These are phyloP conservation scores for Fomitopsis betulina DNA, from an alignment of 1,284 basidiomycete species.

Conservation along the genomic window DNA sequence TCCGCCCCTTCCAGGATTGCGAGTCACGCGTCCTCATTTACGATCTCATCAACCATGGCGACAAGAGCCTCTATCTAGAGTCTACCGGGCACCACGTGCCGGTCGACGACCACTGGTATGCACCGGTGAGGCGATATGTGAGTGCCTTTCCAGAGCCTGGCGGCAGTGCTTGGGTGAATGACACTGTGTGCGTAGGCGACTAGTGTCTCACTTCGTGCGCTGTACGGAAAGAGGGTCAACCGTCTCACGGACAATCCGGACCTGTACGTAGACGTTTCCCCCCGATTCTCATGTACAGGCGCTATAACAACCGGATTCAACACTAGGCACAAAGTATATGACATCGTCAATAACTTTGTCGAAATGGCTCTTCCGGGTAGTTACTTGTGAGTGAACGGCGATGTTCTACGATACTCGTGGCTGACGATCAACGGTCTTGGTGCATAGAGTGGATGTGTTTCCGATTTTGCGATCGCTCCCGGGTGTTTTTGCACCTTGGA, in stretches of 20 bases:
- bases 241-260: slow-evolving; percentile 2
- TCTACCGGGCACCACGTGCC: not conserved
- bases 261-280: not conserved
- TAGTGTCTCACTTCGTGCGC: slow-evolving; percentile 1
- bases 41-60: slow-evolving; percentile 12
- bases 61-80: not conserved
- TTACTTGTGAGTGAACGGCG: slow-evolving; percentile 1
- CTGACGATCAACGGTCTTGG: too few relatives aligned
- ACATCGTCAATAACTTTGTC: slow-evolving; percentile 3
- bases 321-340: slow-evolving; percentile 4
- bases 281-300: too few relatives aligned
- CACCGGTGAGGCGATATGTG: slow-evolving; percentile 24
- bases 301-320: too few relatives aligned
- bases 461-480: slow-evolving; percentile 18
- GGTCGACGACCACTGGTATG: slow-evolving; percentile 25
- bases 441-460: slow-evolving; percentile 23
- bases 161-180: too few relatives aligned
- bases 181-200: not conserved
- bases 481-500: slow-evolving; percentile 2
- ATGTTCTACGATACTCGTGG: not conserved
- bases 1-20: slow-evolving; percentile 21
- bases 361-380: slow-evolving; percentile 3
- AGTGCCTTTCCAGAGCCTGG: not conserved
- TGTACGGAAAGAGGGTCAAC: slow-evolving; percentile 6
- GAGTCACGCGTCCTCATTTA: slow-evolving; percentile 23